Percentiles rank a stretch among this genome's conserved stretches.
phyloP scores from a whole-genome alignment of 192 early-diverging fungal genomes.

The Phlyctochytrium bullatum region DNA sequence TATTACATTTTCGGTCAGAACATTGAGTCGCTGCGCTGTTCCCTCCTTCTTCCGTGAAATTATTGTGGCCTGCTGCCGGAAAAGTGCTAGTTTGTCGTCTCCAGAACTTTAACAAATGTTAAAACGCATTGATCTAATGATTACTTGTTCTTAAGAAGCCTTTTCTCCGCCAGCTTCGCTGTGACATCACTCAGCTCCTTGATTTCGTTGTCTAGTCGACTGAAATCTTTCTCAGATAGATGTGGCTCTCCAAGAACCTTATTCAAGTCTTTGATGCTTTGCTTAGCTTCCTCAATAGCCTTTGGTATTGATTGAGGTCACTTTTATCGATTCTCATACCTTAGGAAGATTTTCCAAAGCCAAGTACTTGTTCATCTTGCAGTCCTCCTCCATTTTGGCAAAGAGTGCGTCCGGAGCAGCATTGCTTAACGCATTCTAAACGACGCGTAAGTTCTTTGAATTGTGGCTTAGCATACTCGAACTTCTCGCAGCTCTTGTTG shows the following conservation, averaged over 20 bases:
- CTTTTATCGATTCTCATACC: constrained; percentile 6
- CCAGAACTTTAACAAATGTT: constrained; percentile 36
- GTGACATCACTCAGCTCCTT: constrained; percentile 44
- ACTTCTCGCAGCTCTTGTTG: constrained; percentile 48
- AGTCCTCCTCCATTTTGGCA: constrained; percentile 55
- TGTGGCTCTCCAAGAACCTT: constrained; percentile 48
- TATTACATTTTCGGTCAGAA: constrained; percentile 39
- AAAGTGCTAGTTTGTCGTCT: constrained; percentile 60
- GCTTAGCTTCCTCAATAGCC: constrained; percentile 38
- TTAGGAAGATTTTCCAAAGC: constrained; percentile 57
- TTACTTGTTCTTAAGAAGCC: constrained; percentile 46
- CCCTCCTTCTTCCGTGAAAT: constrained; percentile 61
- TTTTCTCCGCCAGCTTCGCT: constrained; percentile 50
- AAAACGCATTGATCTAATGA: not conserved
- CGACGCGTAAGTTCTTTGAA: not conserved
- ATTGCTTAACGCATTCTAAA: constrained; percentile 32
- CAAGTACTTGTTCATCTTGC: constrained; percentile 58
- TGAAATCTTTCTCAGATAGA: constrained; percentile 40
- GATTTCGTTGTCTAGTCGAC: constrained; percentile 47
- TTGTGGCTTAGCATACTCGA: constrained; percentile 24
- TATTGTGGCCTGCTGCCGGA: constrained; percentile 60
- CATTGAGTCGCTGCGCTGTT: constrained; percentile 35
- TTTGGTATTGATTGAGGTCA: not conserved
- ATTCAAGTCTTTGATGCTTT: constrained; percentile 42
- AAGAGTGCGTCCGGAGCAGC: constrained; percentile 45